Evolutionary conservation across 2,329 filamentous ascomycete genomes (phyloP), one percentile per base, ranked within the genome.

Genomic region (Orbilia oligospora): DNA sequence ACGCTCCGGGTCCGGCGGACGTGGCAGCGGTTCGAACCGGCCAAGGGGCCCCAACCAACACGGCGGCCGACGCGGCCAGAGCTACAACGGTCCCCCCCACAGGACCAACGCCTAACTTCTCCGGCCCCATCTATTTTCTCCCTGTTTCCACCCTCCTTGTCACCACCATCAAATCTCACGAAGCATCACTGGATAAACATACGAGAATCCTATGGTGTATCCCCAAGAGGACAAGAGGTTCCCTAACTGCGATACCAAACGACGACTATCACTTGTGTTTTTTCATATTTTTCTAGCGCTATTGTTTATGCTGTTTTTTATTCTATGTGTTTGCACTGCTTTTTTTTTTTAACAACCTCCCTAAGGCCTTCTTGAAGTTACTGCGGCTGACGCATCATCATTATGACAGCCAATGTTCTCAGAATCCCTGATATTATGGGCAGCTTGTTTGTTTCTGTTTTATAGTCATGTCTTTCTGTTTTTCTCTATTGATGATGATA

Each of bases 251-350:
- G 30, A 36, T 20, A 30, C 16, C 14, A 14, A 22, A 55, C 20
- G 38, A 61, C 36, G 56, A 61, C 56, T 61, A 61, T 41, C 49
- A 18, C 49, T 16, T 16, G 24, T 18, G 18, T 24, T 48, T 46
- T 56, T 69, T 69, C 48, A 41, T 33, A n/a, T 46, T 69, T 68
- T 48, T 56, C 49, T 55, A 49, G 44, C 65, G 36, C 65, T 30
- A 56, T 14, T 51, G 49, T 56, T 55, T n/a, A 24, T 66, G n/a
- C 30, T 41, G 30, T 30, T 24, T 41, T 46, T 16, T 41, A 16
- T 53, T 44, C n/a, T 33, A 30, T 38, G 12, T 27, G 41, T 65
- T 55, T 58, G 18, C 20, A 38, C 30, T 58, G 27, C n/a, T 36
- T 30, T 58, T 61, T 30, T 58, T 61, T 61, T 61, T 61, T 48